Base-by-base conservation (phyloP, 1,139 yeast species). In the Kodamaea plutei region DNA sequence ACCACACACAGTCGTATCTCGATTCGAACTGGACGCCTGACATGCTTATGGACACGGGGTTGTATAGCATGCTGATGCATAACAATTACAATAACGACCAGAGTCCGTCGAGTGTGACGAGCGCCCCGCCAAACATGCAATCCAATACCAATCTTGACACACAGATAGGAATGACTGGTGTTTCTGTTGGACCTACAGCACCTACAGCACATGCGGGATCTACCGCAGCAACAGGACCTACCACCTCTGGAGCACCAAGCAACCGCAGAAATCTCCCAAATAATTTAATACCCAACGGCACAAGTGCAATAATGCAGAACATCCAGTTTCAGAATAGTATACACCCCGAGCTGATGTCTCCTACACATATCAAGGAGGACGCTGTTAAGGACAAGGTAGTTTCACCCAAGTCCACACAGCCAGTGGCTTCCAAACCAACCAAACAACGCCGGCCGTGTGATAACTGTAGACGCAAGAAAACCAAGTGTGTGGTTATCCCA, bases 381-480 rank as follows among this genome's bases (percentile, higher is more conserved):
- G n/a, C n/a, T n/a, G n/a, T 10, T 6, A 18, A 9, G n/a, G 20
- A 18, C 8, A 18, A 18, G 20, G 20, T 8, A 18, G n/a, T 8
- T 9, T 18, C 20, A 3, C 20, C 20, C 20, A 18, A 18, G 20
- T 10, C 20, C 4, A 18, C n/a, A 18, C n/a, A 9, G n/a, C 20
- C 8, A 4, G 10, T 8, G 20, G 4, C 20, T 3, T n/a, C 29
- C 4, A 27, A 33, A 20, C 36, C 43, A 30, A 31, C 36, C 15
- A 31, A 47, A 10, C 62, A 53, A 26, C 54, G 67, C 17, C 57
- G 73, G 10, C 81, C 84, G 1, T 81, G 89, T 50, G 85, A 79
- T 46, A 84, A 77, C 44, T 81, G 89, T 52, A 62, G 84, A 33
- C 61, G 83, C 36, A 59, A 81, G 31, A 79, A 78, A 44, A 76